Conservation (phyloP, 257 asterid species). For the Gentiana straminea region DNA sequence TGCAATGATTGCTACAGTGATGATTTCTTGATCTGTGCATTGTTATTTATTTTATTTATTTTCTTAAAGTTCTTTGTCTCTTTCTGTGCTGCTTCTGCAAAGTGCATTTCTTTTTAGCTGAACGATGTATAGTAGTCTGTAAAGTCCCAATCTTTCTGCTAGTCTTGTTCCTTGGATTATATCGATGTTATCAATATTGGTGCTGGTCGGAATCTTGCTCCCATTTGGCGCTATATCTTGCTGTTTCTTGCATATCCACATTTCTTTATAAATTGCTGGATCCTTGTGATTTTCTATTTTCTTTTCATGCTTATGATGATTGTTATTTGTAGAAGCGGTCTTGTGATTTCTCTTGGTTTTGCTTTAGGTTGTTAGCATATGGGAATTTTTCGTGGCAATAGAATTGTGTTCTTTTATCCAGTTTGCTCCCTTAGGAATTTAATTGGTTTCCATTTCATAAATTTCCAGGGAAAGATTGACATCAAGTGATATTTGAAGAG, state of each 20-base stretch:
- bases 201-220: conserved; percentile 1
- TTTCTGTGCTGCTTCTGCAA: conserved; percentile 5
- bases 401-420: background rate
- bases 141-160: background rate
- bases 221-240: conserved; percentile 1
- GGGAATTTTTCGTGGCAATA: too few species aligned
- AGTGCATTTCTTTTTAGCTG: conserved; percentile 5
- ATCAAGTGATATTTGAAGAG: conserved; percentile 3
- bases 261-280: background rate
- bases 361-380: background rate
- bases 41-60: background rate
- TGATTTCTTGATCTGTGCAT: conserved; percentile 13
- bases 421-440: background rate
- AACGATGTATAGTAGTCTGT: background rate
- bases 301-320: background rate
- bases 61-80: conserved; percentile 1
- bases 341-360: background rate
- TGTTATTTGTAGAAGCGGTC: conserved; percentile 2
- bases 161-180: conserved; percentile 8
- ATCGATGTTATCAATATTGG: conserved; percentile 1
- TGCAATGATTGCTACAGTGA: background rate
- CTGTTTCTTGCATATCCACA: too few species aligned
- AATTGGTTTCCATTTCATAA: conserved; percentile 1
- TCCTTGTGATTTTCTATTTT: background rate
- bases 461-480: conserved; percentile 1